Evolutionary conservation across 176 grass and related monocot genomes (phyloP).

Genomic region (Juncus effusus): DNA sequence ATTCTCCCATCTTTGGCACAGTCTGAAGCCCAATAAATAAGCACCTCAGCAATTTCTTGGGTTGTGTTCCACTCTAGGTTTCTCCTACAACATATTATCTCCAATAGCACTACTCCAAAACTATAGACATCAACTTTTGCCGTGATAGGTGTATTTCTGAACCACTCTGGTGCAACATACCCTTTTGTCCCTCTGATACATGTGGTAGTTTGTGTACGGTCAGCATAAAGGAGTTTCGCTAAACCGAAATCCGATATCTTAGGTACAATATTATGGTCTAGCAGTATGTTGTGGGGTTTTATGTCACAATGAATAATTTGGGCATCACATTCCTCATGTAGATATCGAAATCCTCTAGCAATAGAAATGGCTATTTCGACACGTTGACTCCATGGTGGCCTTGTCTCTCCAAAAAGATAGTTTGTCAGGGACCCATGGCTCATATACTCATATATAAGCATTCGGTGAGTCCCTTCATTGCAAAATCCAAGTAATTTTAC

Average conservation of each 20-base stretch:
- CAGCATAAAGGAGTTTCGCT: conserved; percentile 57
- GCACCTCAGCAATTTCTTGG: conserved; percentile 35
- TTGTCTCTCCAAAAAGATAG: neutral
- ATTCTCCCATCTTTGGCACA: conserved; percentile 47
- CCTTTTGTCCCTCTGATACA: conserved; percentile 69
- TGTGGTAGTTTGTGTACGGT: conserved; percentile 65
- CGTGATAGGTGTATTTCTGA: conserved; percentile 64
- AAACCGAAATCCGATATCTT: conserved; percentile 84
- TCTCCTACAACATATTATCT: conserved; percentile 59
- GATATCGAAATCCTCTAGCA: conserved; percentile 66
- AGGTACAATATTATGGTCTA: conserved; percentile 38
- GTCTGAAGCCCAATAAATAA: conserved; percentile 61
- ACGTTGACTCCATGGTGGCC: conserved; percentile 36
- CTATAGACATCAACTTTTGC: conserved; percentile 74
- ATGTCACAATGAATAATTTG: conserved; percentile 83
- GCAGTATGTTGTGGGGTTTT: conserved; percentile 53
- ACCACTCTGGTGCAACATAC: conserved; percentile 86
- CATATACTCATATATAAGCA: conserved; percentile 38
- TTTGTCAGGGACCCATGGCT: conserved; percentile 4
- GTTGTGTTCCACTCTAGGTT: conserved; percentile 35
- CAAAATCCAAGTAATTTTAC: conserved; percentile 28
- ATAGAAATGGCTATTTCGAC: conserved; percentile 45
- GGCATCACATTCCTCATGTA: conserved; percentile 64
- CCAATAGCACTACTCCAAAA: conserved; percentile 84
- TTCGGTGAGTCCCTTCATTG: conserved; percentile 7